Evolutionary conservation across 495 filamentous ascomycete species (phyloP).

Genomic region (Eremomyces bilateralis): DNA sequence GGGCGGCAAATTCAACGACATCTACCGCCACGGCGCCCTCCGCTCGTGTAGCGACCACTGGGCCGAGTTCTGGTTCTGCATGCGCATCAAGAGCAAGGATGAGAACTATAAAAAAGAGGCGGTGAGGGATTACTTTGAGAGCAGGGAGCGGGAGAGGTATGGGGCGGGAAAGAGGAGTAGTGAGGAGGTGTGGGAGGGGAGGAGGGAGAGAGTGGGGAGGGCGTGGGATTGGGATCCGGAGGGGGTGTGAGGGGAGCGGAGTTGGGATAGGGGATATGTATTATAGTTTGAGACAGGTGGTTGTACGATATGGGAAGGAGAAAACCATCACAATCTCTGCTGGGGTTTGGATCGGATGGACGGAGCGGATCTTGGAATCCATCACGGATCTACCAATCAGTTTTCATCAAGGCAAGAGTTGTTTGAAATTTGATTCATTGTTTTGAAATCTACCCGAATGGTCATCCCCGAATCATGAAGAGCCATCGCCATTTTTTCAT

Average conservation of each 20-base stretch:
- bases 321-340: no score
- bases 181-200: slow-evolving; percentile 77
- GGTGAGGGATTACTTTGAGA: slow-evolving; percentile 47
- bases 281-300: no score
- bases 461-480: no score
- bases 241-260: slow-evolving; percentile 24
- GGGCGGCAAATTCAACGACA: slow-evolving; percentile 64
- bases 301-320: no score
- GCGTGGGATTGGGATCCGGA: slow-evolving; percentile 40
- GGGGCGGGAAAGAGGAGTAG: slow-evolving; percentile 44
- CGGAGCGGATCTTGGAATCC: no score
- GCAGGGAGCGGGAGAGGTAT: slow-evolving; percentile 48
- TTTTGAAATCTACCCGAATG: no score
- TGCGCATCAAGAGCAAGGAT: slow-evolving; percentile 43
- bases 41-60: slow-evolving; percentile 59
- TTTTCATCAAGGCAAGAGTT: no score
- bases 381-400: no score
- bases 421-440: no score
- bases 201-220: slow-evolving; percentile 26
- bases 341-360: no score
- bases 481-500: no score
- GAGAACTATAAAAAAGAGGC: slow-evolving; percentile 26
- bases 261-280: no score
- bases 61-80: slow-evolving; percentile 89
- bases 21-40: slow-evolving; percentile 68